These are phyloP conservation scores for Castanea mollissima DNA, from an alignment of 306 rosid genomes.

Conservation along the genomic window DNA sequence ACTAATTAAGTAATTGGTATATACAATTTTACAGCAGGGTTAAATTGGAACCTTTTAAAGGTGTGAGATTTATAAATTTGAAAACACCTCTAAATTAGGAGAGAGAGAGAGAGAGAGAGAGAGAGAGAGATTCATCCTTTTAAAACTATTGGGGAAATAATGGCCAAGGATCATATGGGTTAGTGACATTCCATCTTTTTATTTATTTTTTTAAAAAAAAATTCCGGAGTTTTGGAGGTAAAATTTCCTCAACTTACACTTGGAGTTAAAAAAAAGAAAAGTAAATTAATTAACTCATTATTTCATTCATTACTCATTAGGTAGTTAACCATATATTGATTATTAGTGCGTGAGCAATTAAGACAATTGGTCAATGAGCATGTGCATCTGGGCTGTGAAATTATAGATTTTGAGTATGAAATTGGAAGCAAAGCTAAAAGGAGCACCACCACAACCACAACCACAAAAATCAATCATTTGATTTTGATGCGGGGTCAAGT, in stretches of 20 bases:
- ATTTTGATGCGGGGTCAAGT: conserved; percentile 11
- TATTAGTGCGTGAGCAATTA: neutral
- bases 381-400: neutral
- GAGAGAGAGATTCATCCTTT: too few relatives aligned
- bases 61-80: too few relatives aligned
- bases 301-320: neutral
- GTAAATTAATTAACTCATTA: neutral
- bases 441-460: neutral
- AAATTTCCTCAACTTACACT: too few relatives aligned
- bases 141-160: too few relatives aligned
- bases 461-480: conserved; percentile 10
- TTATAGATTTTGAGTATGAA: conserved; percentile 3
- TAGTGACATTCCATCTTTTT: neutral
- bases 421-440: conserved; percentile 42
- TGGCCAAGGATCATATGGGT: too few relatives aligned
- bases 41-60: neutral
- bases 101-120: too few relatives aligned
- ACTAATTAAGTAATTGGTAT: too few relatives aligned
- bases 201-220: too few relatives aligned
- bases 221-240: too few relatives aligned
- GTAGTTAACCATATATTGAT: neutral
- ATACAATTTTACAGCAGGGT: too few relatives aligned
- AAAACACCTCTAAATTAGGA: too few relatives aligned
- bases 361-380: neutral
- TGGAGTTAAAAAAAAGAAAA: neutral